Percentiles rank a stretch among this genome's conserved stretches.
Evolutionary conservation across 2,329 filamentous ascomycete species (phyloP).

Genomic region (Pseudonectria foliicola): DNA sequence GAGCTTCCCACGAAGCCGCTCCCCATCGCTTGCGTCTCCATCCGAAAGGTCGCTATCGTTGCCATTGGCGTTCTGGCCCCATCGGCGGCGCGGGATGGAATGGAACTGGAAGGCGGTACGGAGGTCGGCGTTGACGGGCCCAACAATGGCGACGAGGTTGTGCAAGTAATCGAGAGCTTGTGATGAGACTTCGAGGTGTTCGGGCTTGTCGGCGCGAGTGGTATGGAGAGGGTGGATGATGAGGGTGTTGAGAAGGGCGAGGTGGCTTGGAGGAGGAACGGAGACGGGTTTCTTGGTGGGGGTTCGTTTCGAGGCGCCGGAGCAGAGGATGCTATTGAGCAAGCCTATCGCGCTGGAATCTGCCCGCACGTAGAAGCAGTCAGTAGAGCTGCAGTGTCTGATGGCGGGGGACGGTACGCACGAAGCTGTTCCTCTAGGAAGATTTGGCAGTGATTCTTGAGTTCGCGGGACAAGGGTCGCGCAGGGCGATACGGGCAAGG

Average conservation of each 20-base stretch:
- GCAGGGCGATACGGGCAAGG: conserved; percentile 44
- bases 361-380: conserved; percentile 8
- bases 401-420: conserved; percentile 26
- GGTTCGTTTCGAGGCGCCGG: conserved; percentile 34
- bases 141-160: conserved; percentile 56
- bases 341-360: conserved; percentile 49
- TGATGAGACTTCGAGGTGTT: conserved; percentile 56
- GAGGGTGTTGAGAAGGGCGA: conserved; percentile 75
- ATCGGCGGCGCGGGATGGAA: conserved; percentile 21
- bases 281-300: conserved; percentile 38
- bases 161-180: conserved; percentile 65
- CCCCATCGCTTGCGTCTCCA: conserved; percentile 38
- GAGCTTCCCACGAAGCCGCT: conserved; percentile 50
- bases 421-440: conserved; percentile 71
- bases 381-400: not conserved
- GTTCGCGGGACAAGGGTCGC: conserved; percentile 51
- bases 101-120: conserved; percentile 65
- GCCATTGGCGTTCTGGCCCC: conserved; percentile 32
- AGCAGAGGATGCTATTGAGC: conserved; percentile 54
- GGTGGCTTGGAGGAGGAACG: conserved; percentile 62
- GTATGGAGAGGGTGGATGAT: conserved; percentile 75
- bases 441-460: conserved; percentile 60
- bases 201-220: conserved; percentile 57
- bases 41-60: conserved; percentile 37
- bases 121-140: conserved; percentile 64